phyloP scores from a whole-genome alignment of 768 basidiomycete genomes.

The Imleria badia region DNA sequence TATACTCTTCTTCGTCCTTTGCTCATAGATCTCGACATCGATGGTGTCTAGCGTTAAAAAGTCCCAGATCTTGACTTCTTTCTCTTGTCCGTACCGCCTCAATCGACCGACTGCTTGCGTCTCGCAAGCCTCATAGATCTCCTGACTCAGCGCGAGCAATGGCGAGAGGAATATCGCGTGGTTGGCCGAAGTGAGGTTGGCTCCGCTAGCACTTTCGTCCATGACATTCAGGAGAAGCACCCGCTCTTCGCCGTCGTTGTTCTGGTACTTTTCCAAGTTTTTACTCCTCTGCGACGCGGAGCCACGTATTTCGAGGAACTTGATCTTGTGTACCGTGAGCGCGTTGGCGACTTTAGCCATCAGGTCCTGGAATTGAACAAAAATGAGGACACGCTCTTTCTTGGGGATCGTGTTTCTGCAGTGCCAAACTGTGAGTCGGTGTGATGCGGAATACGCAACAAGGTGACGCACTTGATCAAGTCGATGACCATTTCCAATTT shows the following conservation, averaged over 20 bases:
- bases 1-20: slow-evolving; percentile 37
- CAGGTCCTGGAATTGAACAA: slow-evolving; percentile 95
- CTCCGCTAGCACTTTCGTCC: slow-evolving; percentile 93
- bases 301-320: slow-evolving; percentile 80
- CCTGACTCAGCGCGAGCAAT: slow-evolving; percentile 75
- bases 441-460: not conserved
- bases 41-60: slow-evolving; percentile 87
- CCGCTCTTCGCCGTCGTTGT: slow-evolving; percentile 68
- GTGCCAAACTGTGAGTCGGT: not conserved
- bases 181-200: slow-evolving; percentile 90
- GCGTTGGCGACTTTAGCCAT: slow-evolving; percentile 90
- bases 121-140: slow-evolving; percentile 82
- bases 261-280: slow-evolving; percentile 84
- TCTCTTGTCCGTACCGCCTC: slow-evolving; percentile 80
- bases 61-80: slow-evolving; percentile 78
- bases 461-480: slow-evolving; percentile 62
- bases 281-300: slow-evolving; percentile 75
- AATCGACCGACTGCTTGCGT: slow-evolving; percentile 84
- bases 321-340: slow-evolving; percentile 66
- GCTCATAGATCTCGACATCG: slow-evolving; percentile 78
- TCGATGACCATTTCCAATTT: slow-evolving; percentile 78
- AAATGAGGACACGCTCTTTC: slow-evolving; percentile 83
- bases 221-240: slow-evolving; percentile 89
- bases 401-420: slow-evolving; percentile 64
- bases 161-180: slow-evolving; percentile 95